Conservation (phyloP, 495 filamentous ascomycete species). For the Apodospora peruviana region DNA sequence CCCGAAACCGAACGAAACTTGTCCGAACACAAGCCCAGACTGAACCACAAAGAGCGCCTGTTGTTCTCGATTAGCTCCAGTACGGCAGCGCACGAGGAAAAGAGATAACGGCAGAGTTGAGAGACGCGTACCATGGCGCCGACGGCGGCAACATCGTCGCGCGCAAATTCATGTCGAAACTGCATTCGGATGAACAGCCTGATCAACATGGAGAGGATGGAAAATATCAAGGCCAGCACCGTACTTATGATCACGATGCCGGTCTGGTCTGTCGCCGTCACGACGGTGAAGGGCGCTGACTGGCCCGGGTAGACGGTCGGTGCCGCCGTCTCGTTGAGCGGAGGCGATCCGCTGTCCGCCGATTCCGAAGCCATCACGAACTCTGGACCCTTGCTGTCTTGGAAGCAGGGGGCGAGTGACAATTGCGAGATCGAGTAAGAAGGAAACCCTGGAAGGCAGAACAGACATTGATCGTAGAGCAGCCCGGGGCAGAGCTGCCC, state of each 20-base stretch:
- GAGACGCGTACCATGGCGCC: constrained; percentile 30
- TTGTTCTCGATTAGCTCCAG: too few relatives aligned
- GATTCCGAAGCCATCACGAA: neutral
- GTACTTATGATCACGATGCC: constrained; percentile 44
- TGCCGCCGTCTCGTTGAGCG: neutral
- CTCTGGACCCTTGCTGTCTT: neutral
- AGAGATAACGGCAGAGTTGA: neutral
- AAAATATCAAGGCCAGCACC: constrained; percentile 43
- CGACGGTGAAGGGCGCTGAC: constrained; percentile 10
- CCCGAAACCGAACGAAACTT: constrained; percentile 36
- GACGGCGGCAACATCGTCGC: constrained; percentile 36
- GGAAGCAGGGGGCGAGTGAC: neutral
- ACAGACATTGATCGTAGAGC: too few relatives aligned
- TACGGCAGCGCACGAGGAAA: too few relatives aligned
- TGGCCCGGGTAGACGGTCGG: constrained; percentile 1
- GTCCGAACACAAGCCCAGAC: constrained; percentile 31
- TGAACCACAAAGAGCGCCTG: constrained; percentile 33
- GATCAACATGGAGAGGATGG: constrained; percentile 38
- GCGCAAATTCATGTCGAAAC: constrained; percentile 32
- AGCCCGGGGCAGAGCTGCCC: too few relatives aligned
- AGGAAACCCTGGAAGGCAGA: too few relatives aligned
- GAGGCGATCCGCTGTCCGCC: neutral
- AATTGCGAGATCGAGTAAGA: neutral
- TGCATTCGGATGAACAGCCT: constrained; percentile 40
- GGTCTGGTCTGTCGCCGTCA: constrained; percentile 30